Percentiles rank a stretch among this genome's conserved stretches.
These are phyloP conservation scores for Magnusiomyces ingens DNA, from an alignment of 1,139 yeast species.

Conservation along the genomic window DNA sequence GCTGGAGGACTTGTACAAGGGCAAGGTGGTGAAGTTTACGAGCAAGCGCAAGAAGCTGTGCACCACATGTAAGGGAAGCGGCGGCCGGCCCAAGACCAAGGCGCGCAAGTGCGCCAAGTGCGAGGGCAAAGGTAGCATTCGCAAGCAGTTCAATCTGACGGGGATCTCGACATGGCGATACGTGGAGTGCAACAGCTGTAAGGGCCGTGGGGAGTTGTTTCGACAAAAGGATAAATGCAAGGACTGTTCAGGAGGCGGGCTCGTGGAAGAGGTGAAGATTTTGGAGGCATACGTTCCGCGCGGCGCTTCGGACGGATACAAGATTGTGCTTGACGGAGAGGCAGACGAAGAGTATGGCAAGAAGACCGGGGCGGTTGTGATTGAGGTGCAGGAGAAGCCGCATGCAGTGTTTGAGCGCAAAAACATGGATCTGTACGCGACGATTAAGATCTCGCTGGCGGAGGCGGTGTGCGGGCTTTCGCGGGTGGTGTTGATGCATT, in stretches of 20 bases:
- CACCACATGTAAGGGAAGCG: slow-evolving; percentile 56
- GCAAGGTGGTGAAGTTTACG: slow-evolving; percentile 71
- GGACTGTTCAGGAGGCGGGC: slow-evolving; percentile 60
- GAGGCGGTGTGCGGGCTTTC: slow-evolving; percentile 84
- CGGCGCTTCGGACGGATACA: slow-evolving; percentile 60
- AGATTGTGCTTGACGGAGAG: slow-evolving; percentile 55
- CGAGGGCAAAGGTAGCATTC: slow-evolving; percentile 61
- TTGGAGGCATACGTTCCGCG: slow-evolving; percentile 71
- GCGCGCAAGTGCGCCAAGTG: slow-evolving; percentile 57
- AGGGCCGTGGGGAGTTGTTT: slow-evolving; percentile 60
- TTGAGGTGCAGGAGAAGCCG: slow-evolving; percentile 47
- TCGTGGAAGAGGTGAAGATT: slow-evolving; percentile 60
- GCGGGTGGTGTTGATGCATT: slow-evolving; percentile 57
- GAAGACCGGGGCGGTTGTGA: slow-evolving; percentile 69
- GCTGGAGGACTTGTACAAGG: slow-evolving; percentile 75
- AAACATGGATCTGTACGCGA: slow-evolving; percentile 59
- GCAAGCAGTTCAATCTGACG: slow-evolving; percentile 58
- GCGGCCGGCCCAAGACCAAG: slow-evolving; percentile 58
- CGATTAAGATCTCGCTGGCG: slow-evolving; percentile 55
- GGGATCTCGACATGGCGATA: slow-evolving; percentile 65
- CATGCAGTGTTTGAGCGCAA: slow-evolving; percentile 47
- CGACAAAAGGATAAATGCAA: slow-evolving; percentile 70
- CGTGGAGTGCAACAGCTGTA: slow-evolving; percentile 62
- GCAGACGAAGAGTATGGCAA: slow-evolving; percentile 70
- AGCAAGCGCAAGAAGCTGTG: slow-evolving; percentile 71